Percentiles rank a stretch among this genome's conserved stretches.
These are phyloP conservation scores for Thelonectria discophora DNA, from an alignment of 2,329 filamentous ascomycete species.

Conservation along the genomic window DNA sequence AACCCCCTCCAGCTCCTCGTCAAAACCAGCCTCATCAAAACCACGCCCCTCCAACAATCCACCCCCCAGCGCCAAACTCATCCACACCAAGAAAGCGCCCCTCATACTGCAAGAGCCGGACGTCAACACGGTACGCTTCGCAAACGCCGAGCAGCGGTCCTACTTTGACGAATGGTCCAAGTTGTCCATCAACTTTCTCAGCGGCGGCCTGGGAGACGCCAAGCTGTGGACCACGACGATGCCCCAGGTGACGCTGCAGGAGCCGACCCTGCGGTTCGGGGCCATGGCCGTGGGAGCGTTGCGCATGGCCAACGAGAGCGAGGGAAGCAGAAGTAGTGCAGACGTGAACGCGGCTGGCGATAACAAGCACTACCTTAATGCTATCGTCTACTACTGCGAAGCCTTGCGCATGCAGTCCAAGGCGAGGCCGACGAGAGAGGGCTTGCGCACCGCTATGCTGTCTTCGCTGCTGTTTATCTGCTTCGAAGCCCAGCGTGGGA, in stretches of 20 bases:
- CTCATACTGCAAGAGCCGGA: conserved; percentile 46
- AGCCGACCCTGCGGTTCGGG: conserved; percentile 49
- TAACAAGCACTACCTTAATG: conserved; percentile 53
- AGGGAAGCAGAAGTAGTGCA: conserved; percentile 34
- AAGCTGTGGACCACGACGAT: conserved; percentile 52
- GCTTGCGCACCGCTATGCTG: conserved; percentile 50
- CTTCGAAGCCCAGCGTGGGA: conserved; percentile 53
- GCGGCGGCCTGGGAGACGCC: conserved; percentile 47
- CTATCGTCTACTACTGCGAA: conserved; percentile 52
- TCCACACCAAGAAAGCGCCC: conserved; percentile 44
- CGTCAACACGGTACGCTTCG: conserved; percentile 48
- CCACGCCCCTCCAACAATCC: conserved; percentile 25
- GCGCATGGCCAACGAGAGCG: conserved; percentile 45
- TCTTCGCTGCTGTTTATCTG: conserved; percentile 53
- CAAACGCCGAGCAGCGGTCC: conserved; percentile 45
- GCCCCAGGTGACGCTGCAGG: conserved; percentile 51
- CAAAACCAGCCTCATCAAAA: conserved; percentile 12
- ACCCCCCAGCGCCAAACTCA: conserved; percentile 40
- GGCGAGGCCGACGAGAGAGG: conserved; percentile 48
- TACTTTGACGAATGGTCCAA: conserved; percentile 52
- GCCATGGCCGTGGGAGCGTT: conserved; percentile 54
- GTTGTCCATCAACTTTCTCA: conserved; percentile 48
- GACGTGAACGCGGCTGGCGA: conserved; percentile 32
- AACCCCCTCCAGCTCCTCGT: conserved; percentile 6
- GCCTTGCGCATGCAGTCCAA: conserved; percentile 52